Evolutionary conservation across 257 asterid species (phyloP).

Genomic region (Nicotiana sylvestris): DNA sequence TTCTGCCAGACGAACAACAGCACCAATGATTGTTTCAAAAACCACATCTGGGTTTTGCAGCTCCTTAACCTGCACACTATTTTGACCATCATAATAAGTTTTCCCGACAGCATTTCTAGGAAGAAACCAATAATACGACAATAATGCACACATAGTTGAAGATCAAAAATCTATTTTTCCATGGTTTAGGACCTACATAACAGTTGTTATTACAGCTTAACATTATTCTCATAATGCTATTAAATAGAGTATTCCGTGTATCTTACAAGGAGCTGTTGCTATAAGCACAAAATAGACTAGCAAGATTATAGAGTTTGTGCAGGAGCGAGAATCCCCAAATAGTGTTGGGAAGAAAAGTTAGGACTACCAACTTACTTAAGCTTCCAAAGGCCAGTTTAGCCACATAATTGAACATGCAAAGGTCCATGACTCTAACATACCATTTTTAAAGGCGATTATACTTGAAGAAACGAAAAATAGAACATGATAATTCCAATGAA

Average conservation of each 20-base stretch:
- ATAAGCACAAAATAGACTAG: not conserved
- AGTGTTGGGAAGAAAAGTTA: not conserved
- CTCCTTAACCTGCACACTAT: slow-evolving; percentile 90
- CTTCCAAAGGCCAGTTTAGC: not conserved
- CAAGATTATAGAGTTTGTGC: not conserved
- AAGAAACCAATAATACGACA: not conserved
- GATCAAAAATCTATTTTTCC: not conserved
- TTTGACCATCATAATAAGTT: slow-evolving; percentile 10
- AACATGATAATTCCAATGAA: not conserved
- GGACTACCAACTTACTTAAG: not conserved
- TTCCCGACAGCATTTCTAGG: not conserved
- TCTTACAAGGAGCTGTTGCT: not conserved
- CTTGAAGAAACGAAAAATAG: not conserved
- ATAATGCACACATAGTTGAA: not conserved
- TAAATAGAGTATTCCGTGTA: not conserved
- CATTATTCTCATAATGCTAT: not conserved
- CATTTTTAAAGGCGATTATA: too few species aligned
- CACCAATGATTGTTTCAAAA: slow-evolving; percentile 73
- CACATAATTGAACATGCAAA: not conserved
- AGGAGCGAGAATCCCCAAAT: not conserved
- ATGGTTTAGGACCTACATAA: not conserved
- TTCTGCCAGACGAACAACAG: slow-evolving; percentile 87
- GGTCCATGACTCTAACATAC: not conserved
- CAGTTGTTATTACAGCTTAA: slow-evolving; percentile 13
- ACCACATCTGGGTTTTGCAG: slow-evolving; percentile 71